Evolutionary conservation across 345 rosid genomes (phyloP).

Genomic region (Murraya paniculata): DNA sequence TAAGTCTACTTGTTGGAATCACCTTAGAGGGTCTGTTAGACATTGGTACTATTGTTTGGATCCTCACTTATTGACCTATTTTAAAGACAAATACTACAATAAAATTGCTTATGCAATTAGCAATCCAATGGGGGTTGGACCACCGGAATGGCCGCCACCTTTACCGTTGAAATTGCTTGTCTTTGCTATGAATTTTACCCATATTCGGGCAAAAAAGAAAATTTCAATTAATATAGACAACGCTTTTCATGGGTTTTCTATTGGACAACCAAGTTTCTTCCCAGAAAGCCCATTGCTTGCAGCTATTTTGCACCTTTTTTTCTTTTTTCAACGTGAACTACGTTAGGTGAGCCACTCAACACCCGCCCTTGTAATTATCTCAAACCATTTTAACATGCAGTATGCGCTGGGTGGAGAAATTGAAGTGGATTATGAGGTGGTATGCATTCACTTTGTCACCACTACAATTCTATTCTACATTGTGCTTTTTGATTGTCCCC

Average conservation of each 20-base stretch:
- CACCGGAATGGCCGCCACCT: background rate
- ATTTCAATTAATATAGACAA: background rate
- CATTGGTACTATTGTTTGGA: too few species aligned
- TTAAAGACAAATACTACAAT: too few species aligned
- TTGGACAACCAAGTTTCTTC: conserved; percentile 1
- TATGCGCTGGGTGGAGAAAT: conserved; percentile 11
- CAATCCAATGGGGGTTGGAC: background rate
- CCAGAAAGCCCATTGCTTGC: background rate
- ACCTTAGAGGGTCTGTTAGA: too few species aligned
- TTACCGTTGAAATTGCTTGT: conserved; percentile 1
- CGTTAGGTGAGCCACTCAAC: conserved; percentile 18
- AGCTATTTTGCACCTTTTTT: conserved; percentile 1
- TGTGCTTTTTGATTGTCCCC: background rate
- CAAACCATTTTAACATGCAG: background rate
- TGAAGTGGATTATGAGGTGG: conserved; percentile 24
- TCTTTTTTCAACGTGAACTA: background rate
- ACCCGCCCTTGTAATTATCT: conserved; percentile 2
- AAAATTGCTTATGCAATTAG: too few species aligned
- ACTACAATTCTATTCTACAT: background rate
- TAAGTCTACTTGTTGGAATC: background rate
- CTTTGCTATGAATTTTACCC: conserved; percentile 2
- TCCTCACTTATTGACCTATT: too few species aligned
- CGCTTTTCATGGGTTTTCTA: background rate
- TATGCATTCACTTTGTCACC: conserved; percentile 15
- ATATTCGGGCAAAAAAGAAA: background rate